Percentiles rank a stretch among this genome's conserved stretches.
Conservation (phyloP, 805 yeast species). For the Teunomyces pallodes region DNA sequence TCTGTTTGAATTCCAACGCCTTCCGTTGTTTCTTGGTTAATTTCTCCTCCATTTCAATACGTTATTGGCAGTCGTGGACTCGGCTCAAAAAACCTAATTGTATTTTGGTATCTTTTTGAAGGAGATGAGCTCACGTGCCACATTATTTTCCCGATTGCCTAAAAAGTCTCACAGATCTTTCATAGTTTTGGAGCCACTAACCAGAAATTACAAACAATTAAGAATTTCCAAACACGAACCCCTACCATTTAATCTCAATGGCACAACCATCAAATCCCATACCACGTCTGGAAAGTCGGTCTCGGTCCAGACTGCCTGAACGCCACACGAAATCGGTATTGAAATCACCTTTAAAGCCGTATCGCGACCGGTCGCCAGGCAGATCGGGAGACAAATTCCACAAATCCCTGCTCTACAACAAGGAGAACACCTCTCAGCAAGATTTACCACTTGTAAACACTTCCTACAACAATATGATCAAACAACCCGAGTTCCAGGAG, state of each 20-base stretch:
- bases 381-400: constrained; percentile 13
- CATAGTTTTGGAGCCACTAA: neutral
- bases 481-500: constrained; percentile 11
- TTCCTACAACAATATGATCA: constrained; percentile 13
- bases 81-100: neutral
- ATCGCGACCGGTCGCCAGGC: constrained; percentile 19
- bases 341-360: constrained; percentile 1
- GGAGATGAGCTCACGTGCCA: constrained; percentile 4
- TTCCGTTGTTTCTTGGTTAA: constrained; percentile 66
- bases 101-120: neutral
- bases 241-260: neutral
- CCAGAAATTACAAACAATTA: neutral
- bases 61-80: neutral
- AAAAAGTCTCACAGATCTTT: neutral
- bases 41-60: constrained; percentile 27
- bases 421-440: constrained; percentile 12
- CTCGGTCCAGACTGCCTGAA: constrained; percentile 16
- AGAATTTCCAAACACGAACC: neutral
- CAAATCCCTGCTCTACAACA: constrained; percentile 14
- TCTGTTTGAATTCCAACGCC: constrained; percentile 55
- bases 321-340: neutral
- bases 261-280: neutral
- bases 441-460: constrained; percentile 18
- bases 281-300: neutral
- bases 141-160: neutral